These are phyloP conservation scores for Maudiozyma barnettii DNA, from an alignment of 805 yeast genomes.

Conservation along the genomic window DNA sequence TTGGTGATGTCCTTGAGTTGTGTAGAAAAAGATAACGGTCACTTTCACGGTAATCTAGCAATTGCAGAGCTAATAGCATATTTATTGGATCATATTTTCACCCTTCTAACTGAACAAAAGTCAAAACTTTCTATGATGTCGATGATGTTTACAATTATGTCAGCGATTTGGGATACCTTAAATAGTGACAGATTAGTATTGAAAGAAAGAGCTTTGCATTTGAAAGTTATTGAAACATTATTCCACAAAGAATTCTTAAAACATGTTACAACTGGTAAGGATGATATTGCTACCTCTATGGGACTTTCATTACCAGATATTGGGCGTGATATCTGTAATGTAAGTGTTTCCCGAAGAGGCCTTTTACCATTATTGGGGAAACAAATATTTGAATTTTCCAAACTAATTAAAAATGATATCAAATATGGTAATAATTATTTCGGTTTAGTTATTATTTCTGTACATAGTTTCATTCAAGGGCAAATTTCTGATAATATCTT, in stretches of 20 bases:
- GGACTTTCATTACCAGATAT: slow-evolving; percentile 10
- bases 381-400: slow-evolving; percentile 38
- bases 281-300: slow-evolving; percentile 22
- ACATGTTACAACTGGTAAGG: slow-evolving; percentile 28
- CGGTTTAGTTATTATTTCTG: slow-evolving; percentile 36
- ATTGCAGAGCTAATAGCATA: slow-evolving; percentile 13
- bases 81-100: not conserved
- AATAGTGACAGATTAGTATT: slow-evolving; percentile 51
- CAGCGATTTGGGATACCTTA: slow-evolving; percentile 48
- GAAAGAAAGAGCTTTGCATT: slow-evolving; percentile 57
- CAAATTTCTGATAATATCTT: slow-evolving; percentile 53
- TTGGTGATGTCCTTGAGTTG: slow-evolving; percentile 13
- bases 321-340: slow-evolving; percentile 36
- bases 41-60: slow-evolving; percentile 18
- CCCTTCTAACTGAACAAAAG: not conserved
- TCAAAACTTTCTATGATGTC: too few relatives aligned
- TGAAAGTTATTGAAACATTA: slow-evolving; percentile 42
- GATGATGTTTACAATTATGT: slow-evolving; percentile 1
- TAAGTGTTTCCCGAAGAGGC: slow-evolving; percentile 55
- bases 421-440: slow-evolving; percentile 35
- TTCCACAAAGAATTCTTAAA: slow-evolving; percentile 35
- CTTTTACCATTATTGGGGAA: slow-evolving; percentile 52
- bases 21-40: slow-evolving; percentile 19
- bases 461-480: slow-evolving; percentile 31
- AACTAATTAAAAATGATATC: slow-evolving; percentile 31